Base-by-base conservation (phyloP, 441 rosid genomes). In the Jatropha multifida region DNA sequence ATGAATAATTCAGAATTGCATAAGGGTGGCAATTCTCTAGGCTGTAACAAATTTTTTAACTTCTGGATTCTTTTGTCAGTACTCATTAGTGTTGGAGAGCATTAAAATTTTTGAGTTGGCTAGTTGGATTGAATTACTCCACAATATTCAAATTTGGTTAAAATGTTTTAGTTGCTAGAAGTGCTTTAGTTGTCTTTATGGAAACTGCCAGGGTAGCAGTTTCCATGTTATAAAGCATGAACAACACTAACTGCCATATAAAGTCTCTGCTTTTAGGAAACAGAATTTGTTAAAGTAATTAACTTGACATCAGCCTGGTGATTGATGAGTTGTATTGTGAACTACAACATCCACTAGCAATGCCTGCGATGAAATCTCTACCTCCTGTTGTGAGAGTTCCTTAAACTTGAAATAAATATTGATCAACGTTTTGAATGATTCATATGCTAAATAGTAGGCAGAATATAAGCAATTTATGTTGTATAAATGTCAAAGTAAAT, bases 241-340 rank as follows among this genome's bases (percentile, higher is more conserved):
- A 52, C 48, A 18, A 69, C 54, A 44, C 42, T n/a, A 7, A 44
- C 51, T 65, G 7, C 69, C 69, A 65, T 65, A 41, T 44, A n/a
- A 8, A 20, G 54, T 20, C 52, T 15, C 15, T 42, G 69, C 55
- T 66, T 66, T 66, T 32, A 44, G 55, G 40, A 5, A 44, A 66
- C 11, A 23, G 32, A 32, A 32, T 32, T 32, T 32, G 32, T 32
- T 32, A 32, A 32, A 32, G 32, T 32, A 32, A 32, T 32, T 32
- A 32, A 32, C 32, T 32, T 32, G 32, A 32, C 32, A 32, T 32
- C 32, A 32, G 2, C 2, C 2, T 4, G n/a, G 37, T 65, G 38
- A 40, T 40, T 41, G 0, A 41, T 38, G 0, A 65, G 4, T 18
- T 41, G 7, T 18, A 65, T 38, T 20, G 17, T 13, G 20, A 65